Percentiles rank a stretch among this genome's conserved stretches.
phyloP scores from a whole-genome alignment of 495 filamentous ascomycete species.

The Aspergillus affinis region DNA sequence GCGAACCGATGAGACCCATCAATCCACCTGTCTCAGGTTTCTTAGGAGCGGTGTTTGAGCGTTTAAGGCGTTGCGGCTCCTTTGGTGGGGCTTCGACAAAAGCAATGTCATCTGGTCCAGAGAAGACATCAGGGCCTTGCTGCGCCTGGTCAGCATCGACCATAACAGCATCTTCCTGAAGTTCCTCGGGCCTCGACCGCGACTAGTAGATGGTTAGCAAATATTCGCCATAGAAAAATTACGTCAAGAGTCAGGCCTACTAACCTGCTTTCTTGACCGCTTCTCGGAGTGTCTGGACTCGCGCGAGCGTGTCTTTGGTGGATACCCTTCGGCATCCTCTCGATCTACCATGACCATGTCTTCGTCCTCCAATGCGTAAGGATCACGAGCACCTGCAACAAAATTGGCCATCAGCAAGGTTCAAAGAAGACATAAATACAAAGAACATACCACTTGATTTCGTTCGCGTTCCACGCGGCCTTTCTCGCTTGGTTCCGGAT shows the following conservation, averaged over 20 bases:
- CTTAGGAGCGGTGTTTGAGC: constrained; percentile 43
- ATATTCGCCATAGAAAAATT: background rate
- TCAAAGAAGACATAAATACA: background rate
- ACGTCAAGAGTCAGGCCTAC: background rate
- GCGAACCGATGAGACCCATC: constrained; percentile 49
- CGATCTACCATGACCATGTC: constrained; percentile 58
- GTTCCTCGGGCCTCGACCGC: constrained; percentile 28
- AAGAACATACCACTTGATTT: constrained; percentile 36
- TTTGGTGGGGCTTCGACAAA: constrained; percentile 68
- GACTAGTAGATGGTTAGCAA: constrained; percentile 19
- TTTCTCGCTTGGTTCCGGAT: constrained; percentile 36
- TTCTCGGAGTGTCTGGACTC: constrained; percentile 37
- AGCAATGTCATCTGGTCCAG: constrained; percentile 65
- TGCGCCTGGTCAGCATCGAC: constrained; percentile 44
- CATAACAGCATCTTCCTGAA: constrained; percentile 47
- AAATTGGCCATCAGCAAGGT: constrained; percentile 9
- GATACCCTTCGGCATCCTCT: constrained; percentile 41
- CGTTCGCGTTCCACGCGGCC: constrained; percentile 35
- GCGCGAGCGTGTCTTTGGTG: constrained; percentile 35
- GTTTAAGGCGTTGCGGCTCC: constrained; percentile 54
- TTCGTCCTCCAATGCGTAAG: constrained; percentile 59
- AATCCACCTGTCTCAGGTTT: constrained; percentile 47
- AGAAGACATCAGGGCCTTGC: constrained; percentile 36
- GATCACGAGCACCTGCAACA: constrained; percentile 48
- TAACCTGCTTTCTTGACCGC: constrained; percentile 41